phyloP scores from a whole-genome alignment of 2,329 filamentous ascomycete genomes.

The Hypoxylon sp. region DNA sequence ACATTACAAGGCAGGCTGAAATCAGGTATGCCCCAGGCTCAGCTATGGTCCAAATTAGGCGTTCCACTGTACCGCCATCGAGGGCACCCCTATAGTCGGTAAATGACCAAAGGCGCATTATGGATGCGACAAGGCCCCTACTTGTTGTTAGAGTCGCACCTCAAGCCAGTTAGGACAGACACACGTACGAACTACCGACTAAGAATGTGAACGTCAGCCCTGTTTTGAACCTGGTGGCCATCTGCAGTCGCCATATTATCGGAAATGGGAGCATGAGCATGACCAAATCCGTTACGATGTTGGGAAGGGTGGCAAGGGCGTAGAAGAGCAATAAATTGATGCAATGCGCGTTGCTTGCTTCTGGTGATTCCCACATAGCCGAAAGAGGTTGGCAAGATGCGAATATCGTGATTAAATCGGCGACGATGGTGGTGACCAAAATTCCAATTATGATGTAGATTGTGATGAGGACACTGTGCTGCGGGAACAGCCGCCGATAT shows the following conservation, averaged over 20 bases:
- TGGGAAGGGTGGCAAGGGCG: constrained; percentile 47
- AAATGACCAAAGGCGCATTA: constrained; percentile 43
- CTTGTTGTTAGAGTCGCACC: neutral
- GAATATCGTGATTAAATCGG: constrained; percentile 5
- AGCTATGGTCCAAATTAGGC: constrained; percentile 39
- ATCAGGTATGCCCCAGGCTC: constrained; percentile 43
- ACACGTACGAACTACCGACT: constrained; percentile 30
- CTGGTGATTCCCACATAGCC: constrained; percentile 30
- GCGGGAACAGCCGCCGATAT: constrained; percentile 34
- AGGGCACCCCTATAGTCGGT: constrained; percentile 30
- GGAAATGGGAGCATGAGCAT: constrained; percentile 49
- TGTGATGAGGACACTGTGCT: constrained; percentile 13
- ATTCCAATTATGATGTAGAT: constrained; percentile 17
- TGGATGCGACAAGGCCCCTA: constrained; percentile 44
- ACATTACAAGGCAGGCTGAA: constrained; percentile 41
- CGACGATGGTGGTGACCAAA: constrained; percentile 17
- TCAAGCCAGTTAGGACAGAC: neutral
- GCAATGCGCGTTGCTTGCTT: constrained; percentile 30
- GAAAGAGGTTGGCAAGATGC: constrained; percentile 27
- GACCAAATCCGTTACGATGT: constrained; percentile 49
- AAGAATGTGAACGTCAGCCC: constrained; percentile 30
- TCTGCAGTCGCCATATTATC: constrained; percentile 44
- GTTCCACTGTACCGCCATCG: constrained; percentile 35
- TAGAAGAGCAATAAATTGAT: constrained; percentile 43
- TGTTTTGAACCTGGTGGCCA: constrained; percentile 12